Evolutionary conservation across 2,329 filamentous ascomycete species (phyloP), one percentile per base, ranked within the genome.

Genomic region (Paecilomyces sp.): DNA sequence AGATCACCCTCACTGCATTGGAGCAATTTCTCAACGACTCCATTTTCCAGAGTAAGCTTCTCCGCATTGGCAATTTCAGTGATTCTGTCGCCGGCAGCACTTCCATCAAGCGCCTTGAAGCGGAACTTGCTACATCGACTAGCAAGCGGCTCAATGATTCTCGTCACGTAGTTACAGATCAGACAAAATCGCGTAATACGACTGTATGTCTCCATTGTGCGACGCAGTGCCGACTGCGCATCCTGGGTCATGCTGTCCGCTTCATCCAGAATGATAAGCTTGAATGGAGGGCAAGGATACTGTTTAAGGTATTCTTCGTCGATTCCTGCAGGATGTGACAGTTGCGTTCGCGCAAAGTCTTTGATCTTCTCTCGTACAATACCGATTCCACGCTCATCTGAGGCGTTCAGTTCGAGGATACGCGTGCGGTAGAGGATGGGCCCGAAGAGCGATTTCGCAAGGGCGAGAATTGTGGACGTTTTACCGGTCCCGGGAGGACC

Each of bases 171-270:
- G 77, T 99, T 99, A 79, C 95, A 99, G 60, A 97, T 93, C 51
- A 99, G 81, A 72, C 94, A 97, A 76, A 99, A 99, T 13, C 94
- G 85, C 1, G 94, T 99, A 76, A 97, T 97, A 70, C 92, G 92
- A 74, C 86, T 90, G 76, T 97, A 97, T 54, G 92, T 96, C 79
- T 99, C 94, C 94, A 99, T 99, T 1, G 94, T 99, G 58, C 95
- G 85, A 65, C 94, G 84, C 60, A 99, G 81, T 4, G 95, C 94
- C 61, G 87, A 90, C 79, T 99, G 94, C 12, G 94, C 94, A 77
- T 99, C 95, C 75, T 97, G 93, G 47, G 94, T 99, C 93, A 99
- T 97, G 66, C 89, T 94, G 74, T 99, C 94, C 66, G 94, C 94
- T 79, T 99, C 94, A 76, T 99, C 94, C 61, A 99, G 86, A 62